Base-by-base conservation (phyloP, 768 basidiomycete species). In the Peribolospora kevripleyi region DNA sequence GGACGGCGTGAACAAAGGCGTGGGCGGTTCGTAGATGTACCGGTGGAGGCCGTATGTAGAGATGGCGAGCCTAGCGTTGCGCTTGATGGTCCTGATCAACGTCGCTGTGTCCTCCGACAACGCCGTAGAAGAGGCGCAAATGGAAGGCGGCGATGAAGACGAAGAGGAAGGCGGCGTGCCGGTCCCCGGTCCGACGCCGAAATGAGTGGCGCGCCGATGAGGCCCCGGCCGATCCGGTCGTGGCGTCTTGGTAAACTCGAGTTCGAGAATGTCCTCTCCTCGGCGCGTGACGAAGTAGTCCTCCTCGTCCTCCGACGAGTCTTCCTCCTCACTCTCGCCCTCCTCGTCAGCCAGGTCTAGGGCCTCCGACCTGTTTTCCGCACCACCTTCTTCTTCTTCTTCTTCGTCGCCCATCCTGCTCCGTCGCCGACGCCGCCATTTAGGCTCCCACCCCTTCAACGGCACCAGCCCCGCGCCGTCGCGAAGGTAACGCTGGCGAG, bases 11-110 rank as follows among this genome's bases (percentile, higher is more conserved):
- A 60, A 43, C 36, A 57, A 54, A 4, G 60, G 57, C 3, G 57
- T 57, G 5, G 53, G 51, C 5, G 55, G 50, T 3, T 43, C 52
- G 36, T 56, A 46, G 45, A 60, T 42, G 43, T 57, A 54, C 2
- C 54, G 55, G 39, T 60, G 60, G 0, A 60, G 55, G 5, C 60
- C 60, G 50, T 60, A 60, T 1, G 60, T 54, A 1, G 60, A 57
- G 2, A 57, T 60, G 4, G 57, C 48, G 8, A 60, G 57, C 5
- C 60, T 50, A 3, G 42, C 52, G 41, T 41, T 42, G 4, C 60
- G 55, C 49, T 58, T 58, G 46, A 60, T 50, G 6, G 42, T 13
- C 7, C 52, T 45, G 14, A 58, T 37, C 14, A 58, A 36, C n/a
- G 42, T 25, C 6, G 10, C 9, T 13, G 45, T 52, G 10, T n/a